Percentiles rank a stretch among this genome's conserved stretches.
Conservation (phyloP, 805 yeast species). For the Lipomyces oligophaga region DNA sequence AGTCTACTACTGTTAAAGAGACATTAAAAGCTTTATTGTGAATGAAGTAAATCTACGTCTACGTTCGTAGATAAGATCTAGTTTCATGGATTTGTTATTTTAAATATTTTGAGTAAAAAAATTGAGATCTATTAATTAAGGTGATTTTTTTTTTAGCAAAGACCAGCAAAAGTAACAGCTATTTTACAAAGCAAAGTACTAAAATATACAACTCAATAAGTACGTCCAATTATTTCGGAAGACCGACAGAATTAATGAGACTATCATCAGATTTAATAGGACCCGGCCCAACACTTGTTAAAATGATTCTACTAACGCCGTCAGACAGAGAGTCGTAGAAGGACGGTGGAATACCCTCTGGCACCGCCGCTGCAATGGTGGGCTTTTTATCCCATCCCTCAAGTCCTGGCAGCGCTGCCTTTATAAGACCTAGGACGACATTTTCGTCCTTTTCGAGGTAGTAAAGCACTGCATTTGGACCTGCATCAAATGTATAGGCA, state of each 20-base stretch:
- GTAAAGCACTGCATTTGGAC: conserved; percentile 97
- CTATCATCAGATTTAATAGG: conserved; percentile 60
- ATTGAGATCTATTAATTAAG: background rate
- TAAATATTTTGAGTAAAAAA: background rate
- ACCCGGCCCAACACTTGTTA: conserved; percentile 84
- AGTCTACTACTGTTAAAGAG: conserved; percentile 72
- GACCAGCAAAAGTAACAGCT: too few species aligned
- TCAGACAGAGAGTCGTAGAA: conserved; percentile 52
- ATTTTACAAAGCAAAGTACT: too few species aligned
- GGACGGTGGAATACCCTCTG: conserved; percentile 39
- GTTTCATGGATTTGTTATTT: too few species aligned
- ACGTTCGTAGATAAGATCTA: background rate
- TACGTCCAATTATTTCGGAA: conserved; percentile 45
- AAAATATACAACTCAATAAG: too few species aligned
- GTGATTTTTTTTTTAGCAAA: too few species aligned
- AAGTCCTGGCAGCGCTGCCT: conserved; percentile 54
- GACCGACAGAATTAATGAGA: conserved; percentile 57
- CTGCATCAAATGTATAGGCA: conserved; percentile 98
- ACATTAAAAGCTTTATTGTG: conserved; percentile 36
- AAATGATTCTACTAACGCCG: conserved; percentile 79
- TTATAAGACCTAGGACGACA: conserved; percentile 66
- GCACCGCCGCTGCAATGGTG: conserved; percentile 30
- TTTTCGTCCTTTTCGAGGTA: conserved; percentile 72
- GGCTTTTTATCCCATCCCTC: conserved; percentile 62
- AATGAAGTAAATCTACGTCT: background rate